Conservation (phyloP, 352 stramenopile genomes). For the Globisporangium alternatum region DNA sequence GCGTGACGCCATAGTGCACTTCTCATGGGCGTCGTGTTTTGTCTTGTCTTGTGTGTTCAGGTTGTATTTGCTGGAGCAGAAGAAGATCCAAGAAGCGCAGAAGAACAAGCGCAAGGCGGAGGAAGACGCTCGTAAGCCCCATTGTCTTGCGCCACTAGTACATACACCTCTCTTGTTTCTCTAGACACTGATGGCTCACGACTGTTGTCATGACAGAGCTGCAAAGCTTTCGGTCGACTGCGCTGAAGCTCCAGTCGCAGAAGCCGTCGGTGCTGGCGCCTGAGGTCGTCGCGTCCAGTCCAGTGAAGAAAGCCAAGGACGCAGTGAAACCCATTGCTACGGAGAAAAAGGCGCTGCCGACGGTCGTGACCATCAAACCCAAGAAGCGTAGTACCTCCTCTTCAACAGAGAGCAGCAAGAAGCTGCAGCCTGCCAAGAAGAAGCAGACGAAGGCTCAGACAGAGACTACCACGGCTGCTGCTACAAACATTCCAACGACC, state of each 20-base stretch:
- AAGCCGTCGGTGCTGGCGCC: slow-evolving; percentile 30
- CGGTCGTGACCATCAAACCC: slow-evolving; percentile 42
- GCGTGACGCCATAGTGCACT: neutral
- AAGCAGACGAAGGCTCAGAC: neutral
- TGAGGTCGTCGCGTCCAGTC: slow-evolving; percentile 6
- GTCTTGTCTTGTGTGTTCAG: slow-evolving; percentile 12
- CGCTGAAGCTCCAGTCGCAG: slow-evolving; percentile 50
- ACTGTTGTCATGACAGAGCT: slow-evolving; percentile 31
- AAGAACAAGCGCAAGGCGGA: slow-evolving; percentile 30
- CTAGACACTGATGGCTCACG: neutral
- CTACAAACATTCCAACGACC: no score
- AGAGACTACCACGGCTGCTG: neutral
- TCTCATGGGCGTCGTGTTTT: neutral
- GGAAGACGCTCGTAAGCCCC: slow-evolving; percentile 32
- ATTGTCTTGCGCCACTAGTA: neutral
- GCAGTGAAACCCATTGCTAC: neutral
- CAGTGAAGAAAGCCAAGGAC: neutral
- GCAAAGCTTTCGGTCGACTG: slow-evolving; percentile 58
- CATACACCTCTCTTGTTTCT: neutral
- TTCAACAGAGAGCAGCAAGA: slow-evolving; percentile 19
- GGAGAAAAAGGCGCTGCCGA: slow-evolving; percentile 17
- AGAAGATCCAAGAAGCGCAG: slow-evolving; percentile 37
- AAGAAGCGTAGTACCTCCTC: slow-evolving; percentile 40
- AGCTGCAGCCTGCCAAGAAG: slow-evolving; percentile 22
- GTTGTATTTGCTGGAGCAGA: slow-evolving; percentile 71